These are phyloP conservation scores for Fusarium tanahbumbuense DNA, from an alignment of 2,329 filamentous ascomycete species.

Conservation along the genomic window DNA sequence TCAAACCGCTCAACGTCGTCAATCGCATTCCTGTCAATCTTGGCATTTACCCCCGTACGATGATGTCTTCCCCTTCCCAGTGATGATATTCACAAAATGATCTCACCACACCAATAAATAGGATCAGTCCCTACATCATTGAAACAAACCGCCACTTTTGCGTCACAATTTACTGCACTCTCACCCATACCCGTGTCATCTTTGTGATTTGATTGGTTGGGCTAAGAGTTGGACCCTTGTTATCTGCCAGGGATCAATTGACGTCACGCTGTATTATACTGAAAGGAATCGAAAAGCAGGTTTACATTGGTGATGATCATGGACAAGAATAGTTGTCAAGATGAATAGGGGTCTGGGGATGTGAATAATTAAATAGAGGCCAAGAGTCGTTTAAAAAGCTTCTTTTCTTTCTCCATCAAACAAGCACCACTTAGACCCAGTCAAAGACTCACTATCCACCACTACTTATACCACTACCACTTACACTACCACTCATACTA, in stretches of 20 bases:
- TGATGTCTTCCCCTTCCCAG: neutral
- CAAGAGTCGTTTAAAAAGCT: slow-evolving; percentile 30
- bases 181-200: slow-evolving; percentile 30
- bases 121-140: neutral
- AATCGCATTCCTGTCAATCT: slow-evolving; percentile 7
- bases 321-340: neutral
- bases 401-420: slow-evolving; percentile 22
- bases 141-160: neutral
- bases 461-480: neutral
- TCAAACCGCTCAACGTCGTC: slow-evolving; percentile 5
- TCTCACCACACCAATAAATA: slow-evolving; percentile 15
- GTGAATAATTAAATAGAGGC: slow-evolving; percentile 29
- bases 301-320: slow-evolving; percentile 27
- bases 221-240: slow-evolving; percentile 10
- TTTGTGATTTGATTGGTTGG: slow-evolving; percentile 20
- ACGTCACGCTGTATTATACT: slow-evolving; percentile 25
- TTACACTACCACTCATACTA: neutral
- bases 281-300: slow-evolving; percentile 23
- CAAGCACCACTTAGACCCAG: neutral
- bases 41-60: neutral
- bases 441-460: neutral
- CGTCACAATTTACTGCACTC: slow-evolving; percentile 20
- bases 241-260: slow-evolving; percentile 25
- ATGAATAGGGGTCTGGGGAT: neutral
- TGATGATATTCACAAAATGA: neutral